Percentiles rank a stretch among this genome's conserved stretches.
Conservation (phyloP, 192 early-diverging fungal genomes). For the Gigaspora rosea region DNA sequence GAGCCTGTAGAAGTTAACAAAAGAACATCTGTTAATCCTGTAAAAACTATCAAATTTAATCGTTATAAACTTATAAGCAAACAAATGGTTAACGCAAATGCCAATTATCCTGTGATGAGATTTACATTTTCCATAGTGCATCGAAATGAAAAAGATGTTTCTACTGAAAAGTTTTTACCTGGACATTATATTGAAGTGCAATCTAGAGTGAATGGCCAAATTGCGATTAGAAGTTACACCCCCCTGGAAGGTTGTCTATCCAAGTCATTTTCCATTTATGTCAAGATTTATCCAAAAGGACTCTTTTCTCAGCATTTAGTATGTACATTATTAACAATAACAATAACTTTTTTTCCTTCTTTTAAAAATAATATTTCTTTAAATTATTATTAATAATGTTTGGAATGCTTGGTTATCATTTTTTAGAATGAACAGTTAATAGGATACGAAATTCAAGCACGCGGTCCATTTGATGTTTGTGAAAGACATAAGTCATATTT, state of each 20-base stretch:
- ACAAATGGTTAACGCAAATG: conserved; percentile 1
- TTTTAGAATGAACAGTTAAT: conserved; percentile 3
- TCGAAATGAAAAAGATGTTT: background rate
- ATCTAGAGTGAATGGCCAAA: conserved; percentile 20
- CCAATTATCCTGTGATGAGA: background rate
- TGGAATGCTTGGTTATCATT: background rate
- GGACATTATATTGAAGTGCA: conserved; percentile 27
- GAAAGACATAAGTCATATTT: background rate
- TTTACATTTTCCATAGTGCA: conserved; percentile 26
- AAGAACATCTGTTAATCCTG: no score
- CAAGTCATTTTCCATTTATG: conserved; percentile 23
- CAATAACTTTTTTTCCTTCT: background rate
- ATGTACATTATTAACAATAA: background rate
- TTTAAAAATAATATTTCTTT: background rate
- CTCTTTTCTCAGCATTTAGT: conserved; percentile 24
- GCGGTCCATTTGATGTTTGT: conserved; percentile 28
- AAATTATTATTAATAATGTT: background rate
- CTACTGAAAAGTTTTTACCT: conserved; percentile 22
- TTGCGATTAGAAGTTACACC: conserved; percentile 25
- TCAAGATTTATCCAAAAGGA: conserved; percentile 32
- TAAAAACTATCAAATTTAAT: conserved; percentile 4
- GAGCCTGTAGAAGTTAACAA: no score
- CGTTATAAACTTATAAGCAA: conserved; percentile 27
- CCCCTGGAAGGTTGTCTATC: conserved; percentile 21
- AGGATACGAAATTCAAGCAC: conserved; percentile 29